Evolutionary conservation across 1,284 basidiomycete genomes (phyloP), one percentile per base, ranked within the genome.

Genomic region (Leucoagaricus sp.): DNA sequence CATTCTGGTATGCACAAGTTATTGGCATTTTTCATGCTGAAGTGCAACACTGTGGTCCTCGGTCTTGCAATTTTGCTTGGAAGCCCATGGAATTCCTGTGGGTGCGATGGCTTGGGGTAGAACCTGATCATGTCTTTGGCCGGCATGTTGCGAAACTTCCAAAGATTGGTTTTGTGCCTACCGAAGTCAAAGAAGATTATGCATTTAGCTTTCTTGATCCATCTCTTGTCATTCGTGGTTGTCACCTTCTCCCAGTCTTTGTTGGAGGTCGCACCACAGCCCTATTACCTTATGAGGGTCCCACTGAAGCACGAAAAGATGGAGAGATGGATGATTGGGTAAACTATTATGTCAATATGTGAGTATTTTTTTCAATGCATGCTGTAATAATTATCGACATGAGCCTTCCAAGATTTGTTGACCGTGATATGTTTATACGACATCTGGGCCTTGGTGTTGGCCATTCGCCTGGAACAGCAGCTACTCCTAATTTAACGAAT

Each of bases 181-280:
- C n/a, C n/a, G n/a, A n/a, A 8, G 61, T 58, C 0, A 55, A 58
- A 7, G 66, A 74, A 42, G 44, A 59, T 0, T 58, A 61, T 13
- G 67, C 75, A 2, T 80, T 77, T 62, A 70, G 73, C 6, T 79
- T 79, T 57, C 55, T 79, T 4, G 69, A 77, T 59, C 77, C 77
- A 0, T 40, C 54, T 0, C 58, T 68, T 2, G 64, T 79, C 38
- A 62, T 78, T 19, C 66, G 67, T 4, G 71, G 63, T 0, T 63
- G 61, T 21, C 77, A 79, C 56, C 58, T 77, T 1, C 68, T 77
- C 28, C 75, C 74, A 6, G 65, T 61, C 0, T 76, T 75, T 57
- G 13, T 25, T 2, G 33, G 62, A 41, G 72, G 70, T 4, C 42
- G 41, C 0, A 75, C 71, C 0, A 17, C n/a, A 0, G 54, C 58